These are phyloP conservation scores for Cochlearia excelsa DNA, from an alignment of 345 rosid species.

Conservation along the genomic window DNA sequence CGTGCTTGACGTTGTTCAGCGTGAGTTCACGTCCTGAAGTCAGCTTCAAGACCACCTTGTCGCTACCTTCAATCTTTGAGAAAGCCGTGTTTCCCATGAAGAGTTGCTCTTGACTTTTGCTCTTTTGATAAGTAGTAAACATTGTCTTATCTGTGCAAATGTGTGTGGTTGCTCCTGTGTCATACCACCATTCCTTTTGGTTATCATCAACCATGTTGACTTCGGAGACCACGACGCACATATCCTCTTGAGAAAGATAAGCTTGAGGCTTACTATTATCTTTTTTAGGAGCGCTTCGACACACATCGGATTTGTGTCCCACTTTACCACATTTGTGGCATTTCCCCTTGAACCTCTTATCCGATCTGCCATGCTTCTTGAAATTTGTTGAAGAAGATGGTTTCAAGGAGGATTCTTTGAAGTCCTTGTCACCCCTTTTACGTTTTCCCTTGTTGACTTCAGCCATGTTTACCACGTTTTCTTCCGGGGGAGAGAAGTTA, in stretches of 20 bases:
- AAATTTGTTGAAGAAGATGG: neutral
- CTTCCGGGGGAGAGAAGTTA: neutral
- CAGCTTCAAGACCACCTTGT: neutral
- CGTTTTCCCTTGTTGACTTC: neutral
- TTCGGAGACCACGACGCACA: too few relatives aligned
- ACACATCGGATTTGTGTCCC: neutral
- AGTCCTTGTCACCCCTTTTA: neutral
- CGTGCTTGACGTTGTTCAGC: neutral
- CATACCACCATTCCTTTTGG: neutral
- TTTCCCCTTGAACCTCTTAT: neutral
- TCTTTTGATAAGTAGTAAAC: too few relatives aligned
- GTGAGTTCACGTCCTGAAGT: neutral
- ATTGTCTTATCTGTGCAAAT: too few relatives aligned
- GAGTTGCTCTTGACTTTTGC: too few relatives aligned
- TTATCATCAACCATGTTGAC: neutral
- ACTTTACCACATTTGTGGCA: neutral
- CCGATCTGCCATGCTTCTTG: neutral
- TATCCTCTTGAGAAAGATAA: neutral
- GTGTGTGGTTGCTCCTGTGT: neutral
- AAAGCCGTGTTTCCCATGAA: too few relatives aligned
- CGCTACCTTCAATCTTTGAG: neutral
- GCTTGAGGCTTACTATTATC: neutral
- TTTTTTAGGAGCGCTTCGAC: neutral
- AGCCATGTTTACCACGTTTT: neutral
- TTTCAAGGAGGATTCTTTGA: neutral